These are phyloP conservation scores for Paxillus involutus DNA, from an alignment of 768 basidiomycete genomes.

Conservation along the genomic window DNA sequence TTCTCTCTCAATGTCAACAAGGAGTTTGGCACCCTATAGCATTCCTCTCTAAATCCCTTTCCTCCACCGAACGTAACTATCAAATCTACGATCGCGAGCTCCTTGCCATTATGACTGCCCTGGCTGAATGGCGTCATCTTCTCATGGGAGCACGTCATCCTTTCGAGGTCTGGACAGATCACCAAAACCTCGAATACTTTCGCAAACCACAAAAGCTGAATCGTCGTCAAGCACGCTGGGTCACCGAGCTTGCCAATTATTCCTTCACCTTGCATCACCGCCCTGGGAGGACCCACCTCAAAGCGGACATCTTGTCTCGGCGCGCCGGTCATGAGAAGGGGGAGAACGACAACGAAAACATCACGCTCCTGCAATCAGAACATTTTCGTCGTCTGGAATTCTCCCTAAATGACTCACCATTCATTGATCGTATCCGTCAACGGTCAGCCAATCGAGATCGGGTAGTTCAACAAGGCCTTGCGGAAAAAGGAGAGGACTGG, in stretches of 20 bases:
- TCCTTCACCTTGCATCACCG: conserved; percentile 31
- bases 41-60: too few relatives aligned
- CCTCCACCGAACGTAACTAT: too few relatives aligned
- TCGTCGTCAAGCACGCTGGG: conserved; percentile 44
- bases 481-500: neutral
- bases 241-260: conserved; percentile 32
- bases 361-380: too few relatives aligned
- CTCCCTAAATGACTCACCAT: too few relatives aligned
- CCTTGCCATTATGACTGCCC: conserved; percentile 41
- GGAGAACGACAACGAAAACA: too few relatives aligned
- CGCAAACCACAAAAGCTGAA: conserved; percentile 36
- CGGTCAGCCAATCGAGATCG: conserved; percentile 3
- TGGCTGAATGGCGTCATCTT: conserved; percentile 30
- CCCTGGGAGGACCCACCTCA: too few relatives aligned
- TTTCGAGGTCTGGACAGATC: conserved; percentile 16
- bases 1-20: conserved; percentile 22
- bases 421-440: too few relatives aligned
- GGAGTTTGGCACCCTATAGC: conserved; percentile 29
- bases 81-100: conserved; percentile 43
- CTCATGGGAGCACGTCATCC: neutral
- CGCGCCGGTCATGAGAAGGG: too few relatives aligned
- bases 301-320: too few relatives aligned
- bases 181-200: conserved; percentile 16
- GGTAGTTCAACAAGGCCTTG: neutral
- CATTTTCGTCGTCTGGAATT: too few relatives aligned